phyloP scores from a whole-genome alignment of 352 stramenopile genomes.

The Globisporangium barbulae region DNA sequence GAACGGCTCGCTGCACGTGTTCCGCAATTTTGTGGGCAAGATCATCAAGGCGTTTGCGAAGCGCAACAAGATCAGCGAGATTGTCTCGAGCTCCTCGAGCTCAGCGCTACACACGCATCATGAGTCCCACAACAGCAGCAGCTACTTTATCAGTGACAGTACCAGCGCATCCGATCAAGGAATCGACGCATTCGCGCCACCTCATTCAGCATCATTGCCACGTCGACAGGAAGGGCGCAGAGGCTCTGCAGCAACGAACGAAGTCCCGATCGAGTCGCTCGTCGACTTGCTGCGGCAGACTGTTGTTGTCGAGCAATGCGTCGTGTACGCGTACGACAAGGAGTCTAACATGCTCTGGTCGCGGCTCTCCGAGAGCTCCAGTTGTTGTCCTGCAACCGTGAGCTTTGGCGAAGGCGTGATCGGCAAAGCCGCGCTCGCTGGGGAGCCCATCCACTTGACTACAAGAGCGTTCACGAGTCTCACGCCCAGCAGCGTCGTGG shows the following conservation, averaged over 20 bases:
- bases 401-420: conserved; percentile 53
- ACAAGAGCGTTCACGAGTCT: conserved; percentile 15
- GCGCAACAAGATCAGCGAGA: conserved; percentile 30
- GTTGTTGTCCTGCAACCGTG: conserved; percentile 33
- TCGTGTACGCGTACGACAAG: conserved; percentile 55
- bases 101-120: background rate
- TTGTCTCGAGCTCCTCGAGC: conserved; percentile 15
- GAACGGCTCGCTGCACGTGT: conserved; percentile 48
- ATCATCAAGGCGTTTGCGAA: conserved; percentile 47
- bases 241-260: conserved; percentile 17
- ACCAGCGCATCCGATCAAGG: background rate
- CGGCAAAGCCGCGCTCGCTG: conserved; percentile 27
- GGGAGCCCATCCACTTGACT: conserved; percentile 28
- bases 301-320: conserved; percentile 49
- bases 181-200: background rate
- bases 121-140: background rate
- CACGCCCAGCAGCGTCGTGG: conserved; percentile 9
- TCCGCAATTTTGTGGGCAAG: conserved; percentile 58
- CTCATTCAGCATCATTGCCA: background rate
- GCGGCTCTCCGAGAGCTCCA: conserved; percentile 28
- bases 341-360: conserved; percentile 50
- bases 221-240: background rate
- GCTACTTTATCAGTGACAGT: background rate
- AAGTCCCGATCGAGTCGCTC: conserved; percentile 34
- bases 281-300: conserved; percentile 52